phyloP scores from a whole-genome alignment of 192 early-diverging fungal genomes.

The Mortierella antarctica region DNA sequence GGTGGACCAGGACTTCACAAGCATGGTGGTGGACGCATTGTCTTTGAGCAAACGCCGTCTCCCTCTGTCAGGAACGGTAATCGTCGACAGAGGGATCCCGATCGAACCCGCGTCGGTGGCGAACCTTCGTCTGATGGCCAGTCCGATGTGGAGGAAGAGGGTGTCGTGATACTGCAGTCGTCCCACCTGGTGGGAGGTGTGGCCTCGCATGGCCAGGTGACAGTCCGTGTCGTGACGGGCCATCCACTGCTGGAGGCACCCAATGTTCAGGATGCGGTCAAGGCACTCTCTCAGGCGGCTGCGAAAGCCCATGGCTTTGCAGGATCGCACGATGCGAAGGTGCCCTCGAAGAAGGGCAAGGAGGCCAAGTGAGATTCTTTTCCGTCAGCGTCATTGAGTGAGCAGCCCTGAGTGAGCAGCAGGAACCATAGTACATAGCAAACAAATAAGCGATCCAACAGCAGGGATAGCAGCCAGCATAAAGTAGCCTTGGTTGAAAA shows the following conservation, averaged over 20 bases:
- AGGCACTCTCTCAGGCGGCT: conserved; percentile 24
- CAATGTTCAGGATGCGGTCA: conserved; percentile 35
- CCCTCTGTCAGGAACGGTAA: not conserved
- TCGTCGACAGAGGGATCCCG: conserved; percentile 10
- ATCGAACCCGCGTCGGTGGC: conserved; percentile 27
- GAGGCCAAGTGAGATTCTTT: conserved; percentile 3
- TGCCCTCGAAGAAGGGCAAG: not conserved
- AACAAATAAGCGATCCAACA: not conserved
- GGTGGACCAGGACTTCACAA: conserved; percentile 7
- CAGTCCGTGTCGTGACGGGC: conserved; percentile 22
- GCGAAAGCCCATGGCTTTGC: conserved; percentile 33
- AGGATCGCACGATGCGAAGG: not conserved
- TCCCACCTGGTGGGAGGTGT: conserved; percentile 1
- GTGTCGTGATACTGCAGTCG: conserved; percentile 15
- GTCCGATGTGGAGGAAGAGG: conserved; percentile 2
- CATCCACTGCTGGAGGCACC: conserved; percentile 36
- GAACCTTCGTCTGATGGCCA: not conserved
- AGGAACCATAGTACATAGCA: not conserved
- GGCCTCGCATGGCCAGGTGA: conserved; percentile 19
- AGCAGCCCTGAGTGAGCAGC: not conserved
- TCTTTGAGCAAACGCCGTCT: conserved; percentile 28
- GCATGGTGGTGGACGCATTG: conserved; percentile 22
- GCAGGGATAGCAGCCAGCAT: not conserved
- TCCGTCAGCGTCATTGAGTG: not conserved
- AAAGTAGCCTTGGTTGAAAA: not conserved